Base-by-base conservation (phyloP, 2,329 filamentous ascomycete species). In the Colletotrichum spaethianum region DNA sequence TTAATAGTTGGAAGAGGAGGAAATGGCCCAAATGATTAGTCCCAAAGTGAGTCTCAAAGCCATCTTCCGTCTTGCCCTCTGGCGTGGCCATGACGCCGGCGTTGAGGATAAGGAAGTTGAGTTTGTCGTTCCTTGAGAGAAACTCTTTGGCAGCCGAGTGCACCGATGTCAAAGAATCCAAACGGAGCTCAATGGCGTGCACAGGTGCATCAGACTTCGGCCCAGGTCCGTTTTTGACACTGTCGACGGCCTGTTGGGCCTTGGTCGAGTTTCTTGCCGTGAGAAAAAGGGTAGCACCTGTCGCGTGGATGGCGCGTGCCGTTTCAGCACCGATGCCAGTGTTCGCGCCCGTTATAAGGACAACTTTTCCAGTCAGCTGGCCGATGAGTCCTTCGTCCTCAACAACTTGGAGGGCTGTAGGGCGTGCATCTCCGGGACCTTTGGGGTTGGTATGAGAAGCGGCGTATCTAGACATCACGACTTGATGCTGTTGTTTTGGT, bases 1-100 rank as follows among this genome's bases (percentile, higher is more conserved):
- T 85, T n/a, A 90, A 79, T 0, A 88, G 81, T n/a, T 87, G 80
- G 74, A 88, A 86, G 26, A 90, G 81, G 0, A 89, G 81, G 78
- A 90, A 90, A 73, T 89, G 86, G 8, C 79, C 82, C 0, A 91
- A 78, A 74, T 90, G 83, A 75, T 90, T 89, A 2, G 82, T 85
- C 46, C 82, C 87, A 65, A 90, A 85, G 67, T 90, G 87, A 0
- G 77, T 76, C 74, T 78, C 78, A 18, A 75, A 74, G 0, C 78
- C 78, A 28, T 77, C 75, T 14, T 72, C 48, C 12, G 75, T 76
- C 14, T 65, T 33, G 18, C 72, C 44, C 11, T 70, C 55, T 1
- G 80, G 78, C 4, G 75, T 59, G 0, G 76, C 80, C 79, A 85
- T 83, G 50, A 84, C 78, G 0, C 85, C 85, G 0, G 83, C 84